Evolutionary conservation across 1,139 yeast species (phyloP).

Genomic region (Yamadazyma triangularis): DNA sequence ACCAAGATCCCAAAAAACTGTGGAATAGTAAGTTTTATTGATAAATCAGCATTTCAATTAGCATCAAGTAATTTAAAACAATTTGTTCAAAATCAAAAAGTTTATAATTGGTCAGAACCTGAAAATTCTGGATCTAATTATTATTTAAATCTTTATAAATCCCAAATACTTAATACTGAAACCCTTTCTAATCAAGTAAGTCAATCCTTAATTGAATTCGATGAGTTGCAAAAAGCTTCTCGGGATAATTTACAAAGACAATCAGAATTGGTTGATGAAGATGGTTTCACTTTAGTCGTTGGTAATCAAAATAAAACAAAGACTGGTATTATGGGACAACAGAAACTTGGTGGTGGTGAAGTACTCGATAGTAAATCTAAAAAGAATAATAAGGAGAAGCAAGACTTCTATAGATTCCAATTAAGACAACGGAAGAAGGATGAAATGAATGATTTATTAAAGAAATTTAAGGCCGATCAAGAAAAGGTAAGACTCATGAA

Average conservation of each 20-base stretch:
- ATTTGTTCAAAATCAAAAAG: constrained; percentile 22
- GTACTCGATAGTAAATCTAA: constrained; percentile 41
- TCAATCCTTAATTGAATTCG: constrained; percentile 61
- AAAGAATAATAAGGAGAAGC: constrained; percentile 71
- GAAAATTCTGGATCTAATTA: constrained; percentile 23
- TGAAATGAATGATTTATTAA: constrained; percentile 83
- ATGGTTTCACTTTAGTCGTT: constrained; percentile 89
- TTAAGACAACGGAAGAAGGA: constrained; percentile 88
- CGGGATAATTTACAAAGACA: constrained; percentile 52
- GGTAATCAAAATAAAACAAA: constrained; percentile 81
- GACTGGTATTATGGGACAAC: constrained; percentile 58
- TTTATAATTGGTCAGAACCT: constrained; percentile 30
- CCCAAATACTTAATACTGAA: constrained; percentile 40
- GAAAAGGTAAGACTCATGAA: constrained; percentile 74
- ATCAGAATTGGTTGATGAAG: constrained; percentile 74
- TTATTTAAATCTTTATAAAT: constrained; percentile 23
- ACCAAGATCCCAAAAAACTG: constrained; percentile 64
- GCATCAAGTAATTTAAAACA: constrained; percentile 61
- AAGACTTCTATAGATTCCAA: constrained; percentile 94
- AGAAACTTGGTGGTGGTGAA: constrained; percentile 38
- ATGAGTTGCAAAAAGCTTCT: constrained; percentile 64
- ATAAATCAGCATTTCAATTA: constrained; percentile 64
- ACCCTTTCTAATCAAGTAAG: constrained; percentile 51
- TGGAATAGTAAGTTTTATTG: constrained; percentile 72
- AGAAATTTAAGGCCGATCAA: constrained; percentile 86